These are phyloP conservation scores for Podila horticola DNA, from an alignment of 192 early-diverging fungal species.

Conservation along the genomic window DNA sequence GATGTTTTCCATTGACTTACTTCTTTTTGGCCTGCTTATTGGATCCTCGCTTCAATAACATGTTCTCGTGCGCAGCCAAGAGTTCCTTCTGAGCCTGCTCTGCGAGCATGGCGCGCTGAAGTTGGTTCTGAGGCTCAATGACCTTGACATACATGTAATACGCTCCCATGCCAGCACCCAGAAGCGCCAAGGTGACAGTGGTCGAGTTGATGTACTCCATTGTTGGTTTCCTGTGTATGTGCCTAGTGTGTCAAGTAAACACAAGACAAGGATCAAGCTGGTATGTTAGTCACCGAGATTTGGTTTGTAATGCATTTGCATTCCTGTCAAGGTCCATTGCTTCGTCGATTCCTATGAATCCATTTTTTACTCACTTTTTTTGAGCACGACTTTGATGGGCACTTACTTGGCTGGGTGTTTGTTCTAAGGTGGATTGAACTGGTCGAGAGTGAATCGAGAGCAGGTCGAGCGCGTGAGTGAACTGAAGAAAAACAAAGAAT, in stretches of 20 bases:
- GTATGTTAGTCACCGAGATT: too few species aligned
- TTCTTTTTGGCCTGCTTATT: slow-evolving; percentile 31
- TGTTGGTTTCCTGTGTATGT: not conserved
- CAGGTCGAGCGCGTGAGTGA: too few species aligned
- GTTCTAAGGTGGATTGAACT: too few species aligned
- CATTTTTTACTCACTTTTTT: too few species aligned
- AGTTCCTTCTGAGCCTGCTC: slow-evolving; percentile 23
- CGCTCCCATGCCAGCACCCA: slow-evolving; percentile 18
- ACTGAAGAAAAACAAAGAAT: too few species aligned
- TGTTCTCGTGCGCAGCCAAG: not conserved
- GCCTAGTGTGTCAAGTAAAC: not conserved
- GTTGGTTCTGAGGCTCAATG: slow-evolving; percentile 19
- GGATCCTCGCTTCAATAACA: slow-evolving; percentile 5
- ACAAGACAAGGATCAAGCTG: too few species aligned
- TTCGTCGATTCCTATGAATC: too few species aligned
- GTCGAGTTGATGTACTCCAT: slow-evolving; percentile 26
- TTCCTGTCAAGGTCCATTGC: too few species aligned
- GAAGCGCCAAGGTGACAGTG: slow-evolving; percentile 17
- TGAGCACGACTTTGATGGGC: too few species aligned
- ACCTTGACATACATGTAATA: slow-evolving; percentile 29
- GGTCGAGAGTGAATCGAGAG: too few species aligned
- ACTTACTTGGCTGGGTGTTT: too few species aligned
- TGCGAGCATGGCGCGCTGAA: slow-evolving; percentile 14
- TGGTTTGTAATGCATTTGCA: too few species aligned
- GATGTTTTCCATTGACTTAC: slow-evolving; percentile 1